Conservation (phyloP, 306 rosid species). For the Fagus crenata region DNA sequence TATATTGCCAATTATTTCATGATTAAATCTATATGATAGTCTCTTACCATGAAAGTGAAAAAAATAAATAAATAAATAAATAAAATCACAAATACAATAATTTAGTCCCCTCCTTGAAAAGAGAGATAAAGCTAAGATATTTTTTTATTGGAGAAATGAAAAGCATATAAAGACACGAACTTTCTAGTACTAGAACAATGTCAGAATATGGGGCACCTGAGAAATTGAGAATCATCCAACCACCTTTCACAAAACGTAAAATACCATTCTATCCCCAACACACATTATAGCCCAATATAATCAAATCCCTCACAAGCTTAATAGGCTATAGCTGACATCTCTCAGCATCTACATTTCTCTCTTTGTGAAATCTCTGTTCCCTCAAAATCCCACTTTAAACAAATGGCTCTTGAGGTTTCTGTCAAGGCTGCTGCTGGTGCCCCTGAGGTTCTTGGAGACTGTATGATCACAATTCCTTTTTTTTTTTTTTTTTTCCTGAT, state of each 20-base stretch:
- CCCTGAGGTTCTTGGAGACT: slow-evolving; percentile 70
- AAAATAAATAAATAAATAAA: too few species aligned
- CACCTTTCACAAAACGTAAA: background rate
- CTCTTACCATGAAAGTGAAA: too few species aligned
- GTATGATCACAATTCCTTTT: slow-evolving; percentile 33
- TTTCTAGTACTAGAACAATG: background rate
- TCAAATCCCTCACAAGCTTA: background rate
- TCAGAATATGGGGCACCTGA: background rate
- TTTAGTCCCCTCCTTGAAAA: too few species aligned
- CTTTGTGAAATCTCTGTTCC: background rate
- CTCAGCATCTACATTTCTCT: background rate
- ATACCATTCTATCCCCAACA: slow-evolving; percentile 1
- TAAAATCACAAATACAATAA: too few species aligned
- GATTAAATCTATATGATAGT: too few species aligned
- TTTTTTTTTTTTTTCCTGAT: background rate
- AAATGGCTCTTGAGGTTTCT: slow-evolving; percentile 62
- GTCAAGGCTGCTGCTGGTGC: slow-evolving; percentile 72
- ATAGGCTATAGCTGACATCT: background rate
- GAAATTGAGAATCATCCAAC: background rate
- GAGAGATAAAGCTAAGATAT: too few species aligned
- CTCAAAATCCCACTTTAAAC: background rate
- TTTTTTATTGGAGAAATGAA: too few species aligned
- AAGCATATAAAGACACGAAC: background rate
- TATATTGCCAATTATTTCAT: too few species aligned
- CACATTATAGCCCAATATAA: background rate